A percentile compares a stretch with the other conserved stretches of the same genome.
Conservation (phyloP, 441 rosid genomes). For the Croton setiger region DNA sequence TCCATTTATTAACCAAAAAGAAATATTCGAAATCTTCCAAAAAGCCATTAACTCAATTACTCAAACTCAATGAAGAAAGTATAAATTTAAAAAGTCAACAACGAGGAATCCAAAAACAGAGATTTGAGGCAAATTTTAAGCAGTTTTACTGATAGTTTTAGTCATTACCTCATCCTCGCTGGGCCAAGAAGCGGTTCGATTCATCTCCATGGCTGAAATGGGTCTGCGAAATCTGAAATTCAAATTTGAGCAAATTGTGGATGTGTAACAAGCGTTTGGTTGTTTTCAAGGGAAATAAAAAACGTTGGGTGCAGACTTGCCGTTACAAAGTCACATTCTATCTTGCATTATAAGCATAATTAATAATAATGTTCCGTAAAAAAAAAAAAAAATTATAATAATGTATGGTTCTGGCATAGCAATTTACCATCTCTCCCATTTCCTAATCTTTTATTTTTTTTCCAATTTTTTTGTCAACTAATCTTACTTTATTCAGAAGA, state of each 20-base stretch:
- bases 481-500: too few species aligned
- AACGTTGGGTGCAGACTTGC: too few species aligned
- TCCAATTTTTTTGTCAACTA: too few species aligned
- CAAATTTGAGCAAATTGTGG: background rate
- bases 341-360: background rate
- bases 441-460: too few species aligned
- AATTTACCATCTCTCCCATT: too few species aligned
- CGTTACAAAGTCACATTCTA: background rate
- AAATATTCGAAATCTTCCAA: too few species aligned
- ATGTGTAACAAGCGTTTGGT: background rate
- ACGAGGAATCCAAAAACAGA: background rate
- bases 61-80: too few species aligned
- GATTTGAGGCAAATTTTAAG: background rate
- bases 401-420: too few species aligned
- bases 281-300: too few species aligned
- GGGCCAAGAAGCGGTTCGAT: constrained; percentile 22
- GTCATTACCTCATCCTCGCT: constrained; percentile 15
- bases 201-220: constrained; percentile 3
- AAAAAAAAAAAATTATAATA: too few species aligned
- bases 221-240: background rate
- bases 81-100: background rate
- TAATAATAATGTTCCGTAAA: constrained; percentile 18
- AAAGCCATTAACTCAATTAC: background rate
- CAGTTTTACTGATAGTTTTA: background rate
- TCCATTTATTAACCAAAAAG: too few species aligned